Base-by-base conservation (phyloP, 2,329 filamentous ascomycete genomes). In the Aureobasidium namibiae region DNA sequence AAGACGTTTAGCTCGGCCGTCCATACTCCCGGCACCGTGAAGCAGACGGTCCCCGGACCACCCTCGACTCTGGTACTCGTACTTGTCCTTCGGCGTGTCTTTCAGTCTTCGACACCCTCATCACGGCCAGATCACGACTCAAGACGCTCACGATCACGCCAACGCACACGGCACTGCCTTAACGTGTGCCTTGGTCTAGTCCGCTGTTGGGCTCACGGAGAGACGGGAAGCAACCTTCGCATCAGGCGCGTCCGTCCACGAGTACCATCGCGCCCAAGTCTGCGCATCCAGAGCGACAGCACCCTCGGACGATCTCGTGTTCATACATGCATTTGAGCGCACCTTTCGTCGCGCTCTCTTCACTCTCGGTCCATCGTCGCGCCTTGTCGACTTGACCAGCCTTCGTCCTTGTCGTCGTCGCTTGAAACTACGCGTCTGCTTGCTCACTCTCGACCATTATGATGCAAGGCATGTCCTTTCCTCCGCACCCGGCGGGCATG, bases 401-500 rank as follows among this genome's bases (percentile, higher is more conserved):
- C 24, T 26, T 23, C 38, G 38, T 44, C 54, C 29, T 21, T 24
- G 41, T 44, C 31, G 53, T 57, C 42, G 41, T 57, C 36, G 52
- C 18, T 18, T 39, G 34, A 38, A n/a, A 18, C 13, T 16, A 57
- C 54, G 54, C 54, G 54, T 57, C 38, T 42, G 54, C 54, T 48
- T 42, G 54, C 31, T 36, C 31, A n/a, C 10, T 16, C 38, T 23
- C 42, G 48, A 38, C 21, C 57, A 56, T 50, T 53, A 80, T 74
- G 71, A 78, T 82, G 68, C 44, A 49, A 42, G 56, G 44, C 56
- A 33, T 50, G 24, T 52, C 46, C 16, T 88, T 84, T 69, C 85
- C 86, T 73, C 86, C 80, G 71, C 79, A 89, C 76, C 84, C 85
- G 65, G 82, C 79, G 68, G 83, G 78, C 70, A 88, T 90, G 83